Base-by-base conservation (phyloP, 139 green algal species). In the Bryopsis sp. region DNA sequence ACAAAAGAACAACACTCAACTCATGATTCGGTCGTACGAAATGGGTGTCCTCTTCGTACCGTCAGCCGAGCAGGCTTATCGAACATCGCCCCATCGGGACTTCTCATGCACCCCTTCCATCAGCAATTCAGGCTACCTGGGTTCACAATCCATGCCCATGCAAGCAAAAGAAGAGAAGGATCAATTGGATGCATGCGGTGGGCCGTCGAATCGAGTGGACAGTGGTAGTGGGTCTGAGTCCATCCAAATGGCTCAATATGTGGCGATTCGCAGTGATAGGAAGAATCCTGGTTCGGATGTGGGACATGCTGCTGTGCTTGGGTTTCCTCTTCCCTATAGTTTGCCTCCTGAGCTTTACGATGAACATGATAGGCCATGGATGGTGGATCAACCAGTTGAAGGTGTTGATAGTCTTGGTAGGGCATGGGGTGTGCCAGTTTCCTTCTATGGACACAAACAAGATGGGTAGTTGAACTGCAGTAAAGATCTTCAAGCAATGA, bases 31-130 rank as follows among this genome's bases (percentile, higher is more conserved):
- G 1, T 81, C 61, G 7, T 96, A 93, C 70, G 89, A 96, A 84
- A 74, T 96, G 35, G 80, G 82, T 0, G 85, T 94, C 47, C 63
- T 95, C 59, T 47, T 84, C 6, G 69, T 85, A 19, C 88, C 88
- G 0, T 59, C 64, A 2, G 48, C 82, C 38, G 85, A 88, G 62
- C 58, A 71, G 3, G 65, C 57, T 0, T 89, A 88, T 65, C 68
- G 72, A 6, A 15, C 35, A 33, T 73, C 71, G 38, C 26, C 65
- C 5, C 61, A 76, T 39, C 48, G 34, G 2, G 64, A 29, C 33
- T 78, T 74, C 38, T 58, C 32, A 46, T 78, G 76, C 70, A 74
- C 28, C 34, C 50, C 34, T 31, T 22, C 4, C 39, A 37, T n/a
- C 39, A 28, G 29, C 1, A 48, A 32, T 28, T 54, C 48, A 34